Base-by-base conservation (phyloP, 306 rosid species). In the Sicyos edulis region DNA sequence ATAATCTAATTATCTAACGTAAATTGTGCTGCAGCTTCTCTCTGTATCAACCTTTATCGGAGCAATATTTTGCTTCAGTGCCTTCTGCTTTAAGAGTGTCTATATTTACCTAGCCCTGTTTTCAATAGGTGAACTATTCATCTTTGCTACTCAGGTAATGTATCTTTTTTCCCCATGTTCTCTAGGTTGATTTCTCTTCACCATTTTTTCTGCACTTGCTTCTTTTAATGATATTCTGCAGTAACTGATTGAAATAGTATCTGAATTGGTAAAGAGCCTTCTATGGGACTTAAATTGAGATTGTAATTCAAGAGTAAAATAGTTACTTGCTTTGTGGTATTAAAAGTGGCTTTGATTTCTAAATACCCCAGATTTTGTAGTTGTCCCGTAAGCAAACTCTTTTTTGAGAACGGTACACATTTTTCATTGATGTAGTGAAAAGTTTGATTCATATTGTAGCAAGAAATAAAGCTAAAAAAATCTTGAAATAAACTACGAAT, bases 111-210 rank as follows among this genome's bases (percentile, higher is more conserved):
- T 90, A 51, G 85, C 82, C 56, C 79, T 93, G 73, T 90, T 90
- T 71, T 37, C 89, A 54, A 22, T 93, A 7, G 97, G 98, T n/a
- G 97, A 93, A 84, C 77, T 93, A 45, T 85, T 90, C 60, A 77
- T 93, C 74, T 93, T 93, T 77, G 90, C 89, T 75, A 88, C 87
- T 42, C 96, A 88, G 96, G 98, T 92, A 82, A 71, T 44, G 80
- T 68, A 65, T 20, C 50, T 22, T 34, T 1, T 69, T 22, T 19
- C 51, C 70, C 20, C n/a, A n/a, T 4, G 13, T 66, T 49, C 50
- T 68, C 15, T 66, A 19, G 71, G 54, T 63, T 63, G 26, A 63
- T 40, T 37, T 63, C 24, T n/a, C 29, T 17, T 63, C 52, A 17
- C 29, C n/a, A 24, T 19, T 63, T 10, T 10, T n/a, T 63, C 26